Evolutionary conservation across 495 filamentous ascomycete species (phyloP).

Genomic region (Trichoderma orchidacearum): DNA sequence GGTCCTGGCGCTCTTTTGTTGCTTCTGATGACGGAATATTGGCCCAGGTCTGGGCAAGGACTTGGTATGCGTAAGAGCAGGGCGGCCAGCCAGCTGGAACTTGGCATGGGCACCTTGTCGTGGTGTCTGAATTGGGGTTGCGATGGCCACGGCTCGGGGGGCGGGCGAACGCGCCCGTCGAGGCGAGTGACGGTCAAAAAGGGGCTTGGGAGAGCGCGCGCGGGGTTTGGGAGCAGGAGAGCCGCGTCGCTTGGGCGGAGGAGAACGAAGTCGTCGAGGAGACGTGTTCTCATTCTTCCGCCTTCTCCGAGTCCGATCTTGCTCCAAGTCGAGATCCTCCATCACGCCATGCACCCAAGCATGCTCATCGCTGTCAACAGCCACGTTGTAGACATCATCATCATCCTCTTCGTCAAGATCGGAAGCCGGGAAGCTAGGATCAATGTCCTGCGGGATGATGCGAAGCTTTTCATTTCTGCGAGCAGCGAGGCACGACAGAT

Average conservation of each 20-base stretch:
- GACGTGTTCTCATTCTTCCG: constrained; percentile 20
- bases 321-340: constrained; percentile 36
- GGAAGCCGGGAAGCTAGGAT: constrained; percentile 90
- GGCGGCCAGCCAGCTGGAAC: constrained; percentile 32
- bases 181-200: constrained; percentile 54
- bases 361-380: constrained; percentile 42
- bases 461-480: constrained; percentile 67
- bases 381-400: constrained; percentile 38
- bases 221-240: constrained; percentile 35
- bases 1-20: constrained; percentile 4
- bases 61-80: constrained; percentile 54
- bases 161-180: constrained; percentile 54
- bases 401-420: constrained; percentile 66
- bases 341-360: constrained; percentile 44
- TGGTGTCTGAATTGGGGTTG: constrained; percentile 34
- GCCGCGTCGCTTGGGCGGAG: constrained; percentile 29
- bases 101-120: constrained; percentile 12
- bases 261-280: constrained; percentile 31
- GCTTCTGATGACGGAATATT: constrained; percentile 35
- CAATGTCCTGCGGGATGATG: constrained; percentile 82
- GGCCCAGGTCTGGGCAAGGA: constrained; percentile 64
- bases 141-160: constrained; percentile 17
- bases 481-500: constrained; percentile 72
- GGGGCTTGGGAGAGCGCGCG: constrained; percentile 41
- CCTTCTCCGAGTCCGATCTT: constrained; percentile 21